Evolutionary conservation across 192 early-diverging fungal species (phyloP).

Genomic region (Podochytrium sp.): DNA sequence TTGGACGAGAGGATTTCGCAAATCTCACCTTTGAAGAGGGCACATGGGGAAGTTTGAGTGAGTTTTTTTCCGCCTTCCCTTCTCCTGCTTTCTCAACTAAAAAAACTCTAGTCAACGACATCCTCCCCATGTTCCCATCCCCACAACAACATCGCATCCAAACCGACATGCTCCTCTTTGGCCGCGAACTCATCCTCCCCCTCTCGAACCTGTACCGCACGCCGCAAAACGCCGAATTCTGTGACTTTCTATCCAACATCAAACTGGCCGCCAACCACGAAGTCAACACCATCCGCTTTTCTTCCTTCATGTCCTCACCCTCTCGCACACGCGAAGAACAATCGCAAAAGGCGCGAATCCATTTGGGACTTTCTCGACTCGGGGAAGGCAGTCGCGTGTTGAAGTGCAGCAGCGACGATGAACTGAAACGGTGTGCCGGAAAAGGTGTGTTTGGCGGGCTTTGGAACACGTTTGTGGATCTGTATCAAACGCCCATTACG

Average conservation of each 20-base stretch:
- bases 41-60: slow-evolving; percentile 1
- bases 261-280: slow-evolving; percentile 22
- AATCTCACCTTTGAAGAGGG: not conserved
- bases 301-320: not conserved
- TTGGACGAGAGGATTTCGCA: too few relatives aligned
- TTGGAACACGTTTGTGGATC: not conserved
- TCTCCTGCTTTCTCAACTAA: not conserved
- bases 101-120: slow-evolving; percentile 28
- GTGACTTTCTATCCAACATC: slow-evolving; percentile 4
- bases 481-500: slow-evolving; percentile 20
- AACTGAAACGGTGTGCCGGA: not conserved
- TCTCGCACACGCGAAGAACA: slow-evolving; percentile 1
- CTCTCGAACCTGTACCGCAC: not conserved
- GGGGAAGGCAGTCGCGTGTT: not conserved
- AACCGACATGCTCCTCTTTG: slow-evolving; percentile 11
- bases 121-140: slow-evolving; percentile 11
- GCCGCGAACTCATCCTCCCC: not conserved
- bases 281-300: slow-evolving; percentile 8
- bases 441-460: not conserved
- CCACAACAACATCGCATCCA: slow-evolving; percentile 6
- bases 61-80: not conserved
- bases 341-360: not conserved
- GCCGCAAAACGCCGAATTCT: not conserved
- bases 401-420: not conserved
- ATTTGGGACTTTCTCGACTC: not conserved